Conservation (phyloP, 192 early-diverging fungal genomes). For the Podila clonocystis region DNA sequence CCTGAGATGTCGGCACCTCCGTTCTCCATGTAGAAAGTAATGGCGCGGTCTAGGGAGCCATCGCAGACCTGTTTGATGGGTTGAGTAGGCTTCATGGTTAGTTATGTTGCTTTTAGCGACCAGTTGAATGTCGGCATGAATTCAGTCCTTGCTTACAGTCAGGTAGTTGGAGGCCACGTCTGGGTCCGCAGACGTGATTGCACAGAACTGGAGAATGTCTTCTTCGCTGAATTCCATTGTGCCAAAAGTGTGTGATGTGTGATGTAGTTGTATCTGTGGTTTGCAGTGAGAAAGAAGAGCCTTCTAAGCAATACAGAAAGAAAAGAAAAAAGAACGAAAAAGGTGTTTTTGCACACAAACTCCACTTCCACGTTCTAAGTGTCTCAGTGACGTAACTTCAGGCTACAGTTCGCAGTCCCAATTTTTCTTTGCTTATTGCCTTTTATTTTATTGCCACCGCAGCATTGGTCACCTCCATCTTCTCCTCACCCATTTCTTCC, state of each 20-base stretch:
- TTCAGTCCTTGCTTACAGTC: constrained; percentile 54
- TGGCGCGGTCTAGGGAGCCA: constrained; percentile 77
- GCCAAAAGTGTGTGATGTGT: background rate
- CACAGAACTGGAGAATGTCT: constrained; percentile 67
- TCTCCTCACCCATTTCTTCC: background rate
- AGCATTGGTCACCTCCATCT: background rate
- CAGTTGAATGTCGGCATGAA: background rate
- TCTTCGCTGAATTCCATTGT: constrained; percentile 29
- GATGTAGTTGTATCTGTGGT: background rate
- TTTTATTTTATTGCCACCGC: background rate
- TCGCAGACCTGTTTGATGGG: constrained; percentile 69
- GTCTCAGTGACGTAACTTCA: background rate
- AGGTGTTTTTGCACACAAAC: background rate
- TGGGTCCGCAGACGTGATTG: constrained; percentile 78
- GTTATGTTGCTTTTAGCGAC: background rate
- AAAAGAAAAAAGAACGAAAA: background rate
- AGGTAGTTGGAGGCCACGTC: constrained; percentile 76
- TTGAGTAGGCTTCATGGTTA: no score
- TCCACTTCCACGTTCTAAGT: background rate
- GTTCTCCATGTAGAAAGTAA: constrained; percentile 87
- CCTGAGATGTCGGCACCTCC: constrained; percentile 66
- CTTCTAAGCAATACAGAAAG: background rate
- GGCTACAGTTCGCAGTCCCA: background rate
- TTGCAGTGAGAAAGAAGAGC: background rate
- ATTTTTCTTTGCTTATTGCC: background rate